These are phyloP conservation scores for Funneliformis geosporum DNA, from an alignment of 192 early-diverging fungal species.

Conservation along the genomic window DNA sequence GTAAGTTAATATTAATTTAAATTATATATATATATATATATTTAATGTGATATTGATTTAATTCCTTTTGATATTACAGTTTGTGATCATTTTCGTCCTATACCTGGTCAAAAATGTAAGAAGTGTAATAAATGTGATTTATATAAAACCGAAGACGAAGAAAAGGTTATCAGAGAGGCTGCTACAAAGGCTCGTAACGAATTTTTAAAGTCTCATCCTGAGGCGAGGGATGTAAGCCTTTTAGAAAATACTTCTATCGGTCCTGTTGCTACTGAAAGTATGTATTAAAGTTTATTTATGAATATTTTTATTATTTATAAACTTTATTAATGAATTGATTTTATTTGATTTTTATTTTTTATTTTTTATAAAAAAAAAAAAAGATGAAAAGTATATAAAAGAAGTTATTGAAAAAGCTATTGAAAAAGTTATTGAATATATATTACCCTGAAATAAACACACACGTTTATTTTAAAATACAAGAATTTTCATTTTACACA, in stretches of 20 bases:
- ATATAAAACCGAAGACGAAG: slow-evolving; percentile 57
- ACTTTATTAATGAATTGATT: not conserved
- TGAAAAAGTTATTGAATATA: slow-evolving; percentile 21
- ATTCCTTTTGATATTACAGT: slow-evolving; percentile 21
- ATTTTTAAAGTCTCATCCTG: slow-evolving; percentile 42
- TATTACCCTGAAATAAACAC: slow-evolving; percentile 3
- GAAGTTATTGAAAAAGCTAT: slow-evolving; percentile 14
- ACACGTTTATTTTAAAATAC: too few relatives aligned
- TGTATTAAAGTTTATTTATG: not conserved
- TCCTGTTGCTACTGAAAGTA: slow-evolving; percentile 17
- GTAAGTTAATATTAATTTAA: not conserved
- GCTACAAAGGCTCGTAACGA: slow-evolving; percentile 48
- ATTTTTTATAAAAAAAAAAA: not conserved
- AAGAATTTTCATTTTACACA: too few relatives aligned
- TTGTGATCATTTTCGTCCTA: slow-evolving; percentile 60
- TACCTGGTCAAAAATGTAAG: slow-evolving; percentile 50
- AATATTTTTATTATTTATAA: not conserved
- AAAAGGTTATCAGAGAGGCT: slow-evolving; percentile 43
- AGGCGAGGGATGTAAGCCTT: slow-evolving; percentile 23
- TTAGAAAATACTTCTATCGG: slow-evolving; percentile 33
- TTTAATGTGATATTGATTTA: not conserved
- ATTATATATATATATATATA: not conserved
- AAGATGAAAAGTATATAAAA: slow-evolving; percentile 11
- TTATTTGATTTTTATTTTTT: not conserved
- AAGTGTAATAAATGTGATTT: slow-evolving; percentile 60